Evolutionary conservation across 1,284 basidiomycete genomes (phyloP).

Genomic region (Tylopilus orsonianus): DNA sequence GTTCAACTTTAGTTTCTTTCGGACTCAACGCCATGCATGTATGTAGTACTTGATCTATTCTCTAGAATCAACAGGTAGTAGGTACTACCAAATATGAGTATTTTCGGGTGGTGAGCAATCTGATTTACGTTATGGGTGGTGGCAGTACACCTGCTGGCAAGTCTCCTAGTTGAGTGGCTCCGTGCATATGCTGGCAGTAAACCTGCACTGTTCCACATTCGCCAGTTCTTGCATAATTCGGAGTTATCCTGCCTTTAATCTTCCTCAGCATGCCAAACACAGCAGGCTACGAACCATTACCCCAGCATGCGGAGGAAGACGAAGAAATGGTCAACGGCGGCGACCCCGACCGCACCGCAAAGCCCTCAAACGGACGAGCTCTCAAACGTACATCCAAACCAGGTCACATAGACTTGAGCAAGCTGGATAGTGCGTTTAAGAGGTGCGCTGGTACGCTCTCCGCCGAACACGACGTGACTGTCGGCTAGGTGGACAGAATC

Average conservation of each 20-base stretch:
- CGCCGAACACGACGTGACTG: constrained; percentile 4
- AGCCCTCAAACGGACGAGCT: constrained; percentile 38
- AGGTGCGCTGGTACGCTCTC: constrained; percentile 40
- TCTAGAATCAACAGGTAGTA: neutral
- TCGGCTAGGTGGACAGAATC: constrained; percentile 74
- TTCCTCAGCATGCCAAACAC: constrained; percentile 46
- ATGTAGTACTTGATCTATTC: neutral
- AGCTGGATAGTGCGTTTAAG: constrained; percentile 80
- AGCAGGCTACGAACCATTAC: constrained; percentile 64
- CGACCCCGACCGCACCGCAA: constrained; percentile 36
- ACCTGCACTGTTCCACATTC: constrained; percentile 18
- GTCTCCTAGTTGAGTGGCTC: constrained; percentile 14
- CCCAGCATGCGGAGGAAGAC: constrained; percentile 59
- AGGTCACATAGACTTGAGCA: constrained; percentile 71
- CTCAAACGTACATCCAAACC: constrained; percentile 50
- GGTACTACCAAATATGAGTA: too few species aligned
- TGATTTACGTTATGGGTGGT: constrained; percentile 18
- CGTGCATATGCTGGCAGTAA: constrained; percentile 14
- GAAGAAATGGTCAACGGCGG: constrained; percentile 47
- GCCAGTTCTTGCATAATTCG: constrained; percentile 2
- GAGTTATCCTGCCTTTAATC: constrained; percentile 5
- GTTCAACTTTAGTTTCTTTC: neutral
- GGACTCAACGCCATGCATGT: neutral
- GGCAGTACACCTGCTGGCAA: constrained; percentile 21
- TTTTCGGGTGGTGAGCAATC: too few species aligned